A percentile compares a stretch with the other conserved stretches of the same genome.
Evolutionary conservation across 2,329 filamentous ascomycete genomes (phyloP).

Genomic region (Orbilia oligospora): DNA sequence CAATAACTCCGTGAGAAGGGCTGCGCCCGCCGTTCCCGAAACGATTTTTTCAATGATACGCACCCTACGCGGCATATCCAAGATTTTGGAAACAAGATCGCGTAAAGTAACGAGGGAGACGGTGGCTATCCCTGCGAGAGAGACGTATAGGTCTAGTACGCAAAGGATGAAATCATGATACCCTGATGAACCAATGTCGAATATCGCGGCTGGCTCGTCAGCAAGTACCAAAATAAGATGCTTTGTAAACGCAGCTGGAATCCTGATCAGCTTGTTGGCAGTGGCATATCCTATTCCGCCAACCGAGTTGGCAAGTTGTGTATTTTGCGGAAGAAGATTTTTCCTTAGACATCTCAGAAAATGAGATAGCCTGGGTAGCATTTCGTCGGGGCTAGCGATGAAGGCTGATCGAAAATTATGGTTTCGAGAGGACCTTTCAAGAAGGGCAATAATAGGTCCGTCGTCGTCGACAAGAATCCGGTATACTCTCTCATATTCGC

Average conservation of each 20-base stretch:
- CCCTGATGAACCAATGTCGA: conserved; percentile 7
- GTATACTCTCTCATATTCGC: conserved; percentile 1
- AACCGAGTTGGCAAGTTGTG: background rate
- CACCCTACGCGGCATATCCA: conserved; percentile 17
- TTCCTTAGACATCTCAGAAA: background rate
- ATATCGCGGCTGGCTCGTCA: background rate
- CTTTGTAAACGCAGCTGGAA: conserved; percentile 17
- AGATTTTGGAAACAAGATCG: conserved; percentile 3
- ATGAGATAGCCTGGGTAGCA: conserved; percentile 23
- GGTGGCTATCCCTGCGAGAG: conserved; percentile 3
- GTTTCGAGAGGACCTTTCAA: conserved; percentile 14
- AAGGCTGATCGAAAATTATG: conserved; percentile 8
- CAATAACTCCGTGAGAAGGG: background rate
- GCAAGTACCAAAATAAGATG: conserved; percentile 20
- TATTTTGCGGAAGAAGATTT: background rate
- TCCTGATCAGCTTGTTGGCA: background rate
- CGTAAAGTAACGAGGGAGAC: conserved; percentile 1
- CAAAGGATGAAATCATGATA: conserved; percentile 11
- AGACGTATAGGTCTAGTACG: conserved; percentile 15
- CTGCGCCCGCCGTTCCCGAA: conserved; percentile 1
- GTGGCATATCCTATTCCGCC: background rate
- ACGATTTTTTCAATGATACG: conserved; percentile 22
- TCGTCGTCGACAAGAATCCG: conserved; percentile 7
- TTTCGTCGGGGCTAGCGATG: conserved; percentile 18
- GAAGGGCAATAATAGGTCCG: conserved; percentile 7